phyloP scores from a whole-genome alignment of 2,329 filamentous ascomycete genomes.

The Hymenoscyphus infarciens region DNA sequence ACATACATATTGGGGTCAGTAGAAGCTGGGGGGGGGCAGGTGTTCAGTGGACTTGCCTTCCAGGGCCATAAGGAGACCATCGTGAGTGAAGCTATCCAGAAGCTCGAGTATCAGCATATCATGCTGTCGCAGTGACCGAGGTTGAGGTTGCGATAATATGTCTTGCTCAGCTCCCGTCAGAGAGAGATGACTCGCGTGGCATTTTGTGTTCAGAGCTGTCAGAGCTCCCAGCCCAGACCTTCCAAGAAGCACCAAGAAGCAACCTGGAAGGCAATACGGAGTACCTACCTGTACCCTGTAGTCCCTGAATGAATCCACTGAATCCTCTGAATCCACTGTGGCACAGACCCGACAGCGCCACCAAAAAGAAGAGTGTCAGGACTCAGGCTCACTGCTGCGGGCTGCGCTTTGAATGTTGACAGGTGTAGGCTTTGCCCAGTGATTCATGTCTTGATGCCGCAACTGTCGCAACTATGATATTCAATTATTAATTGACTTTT shows the following conservation, averaged over 20 bases:
- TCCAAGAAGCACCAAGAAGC: too few species aligned
- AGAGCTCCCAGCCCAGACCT: too few species aligned
- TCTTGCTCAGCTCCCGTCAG: not conserved
- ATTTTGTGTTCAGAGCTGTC: slow-evolving; percentile 1
- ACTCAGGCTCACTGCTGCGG: not conserved
- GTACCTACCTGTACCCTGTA: too few species aligned
- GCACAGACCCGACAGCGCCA: not conserved
- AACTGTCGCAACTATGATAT: slow-evolving; percentile 13
- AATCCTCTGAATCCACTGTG: not conserved
- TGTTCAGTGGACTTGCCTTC: slow-evolving; percentile 52
- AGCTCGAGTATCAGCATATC: not conserved
- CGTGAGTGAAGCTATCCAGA: slow-evolving; percentile 20
- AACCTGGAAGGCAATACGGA: too few species aligned
- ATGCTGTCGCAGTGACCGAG: not conserved
- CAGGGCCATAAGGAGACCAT: slow-evolving; percentile 90
- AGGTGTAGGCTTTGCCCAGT: slow-evolving; percentile 10
- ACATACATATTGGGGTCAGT: slow-evolving; percentile 12
- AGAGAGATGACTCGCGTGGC: slow-evolving; percentile 10
- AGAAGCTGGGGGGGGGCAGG: not conserved
- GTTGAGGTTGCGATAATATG: not conserved
- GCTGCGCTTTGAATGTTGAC: slow-evolving; percentile 8
- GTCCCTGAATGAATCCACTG: not conserved
- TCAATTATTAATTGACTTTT: slow-evolving; percentile 16
- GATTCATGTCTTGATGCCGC: not conserved
- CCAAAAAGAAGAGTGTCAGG: not conserved